phyloP scores from a whole-genome alignment of 306 rosid species.

The Oxytropis ochrocephala region DNA sequence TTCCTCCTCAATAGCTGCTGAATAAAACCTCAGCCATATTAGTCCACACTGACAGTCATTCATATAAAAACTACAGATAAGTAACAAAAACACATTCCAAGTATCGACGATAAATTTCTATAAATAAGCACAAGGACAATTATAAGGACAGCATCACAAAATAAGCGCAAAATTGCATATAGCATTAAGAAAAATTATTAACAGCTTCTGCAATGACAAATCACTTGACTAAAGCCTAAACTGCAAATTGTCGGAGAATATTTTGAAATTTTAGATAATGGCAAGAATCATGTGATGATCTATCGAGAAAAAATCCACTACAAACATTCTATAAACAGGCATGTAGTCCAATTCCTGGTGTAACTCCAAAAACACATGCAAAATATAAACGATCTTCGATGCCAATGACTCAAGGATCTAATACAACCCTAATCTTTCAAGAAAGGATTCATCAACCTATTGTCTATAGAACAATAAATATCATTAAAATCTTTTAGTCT shows the following conservation, averaged over 20 bases:
- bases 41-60: conserved; percentile 30
- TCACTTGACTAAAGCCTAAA: background rate
- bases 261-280: background rate
- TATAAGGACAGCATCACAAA: background rate
- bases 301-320: background rate
- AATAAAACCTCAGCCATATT: conserved; percentile 81
- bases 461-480: background rate
- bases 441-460: background rate
- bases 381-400: background rate
- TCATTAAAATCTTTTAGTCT: background rate
- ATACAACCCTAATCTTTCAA: background rate
- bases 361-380: background rate
- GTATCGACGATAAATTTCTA: background rate
- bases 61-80: background rate
- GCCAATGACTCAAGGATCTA: background rate
- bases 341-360: too few relatives aligned
- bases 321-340: too few relatives aligned
- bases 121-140: background rate
- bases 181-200: background rate
- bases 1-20: conserved; percentile 69
- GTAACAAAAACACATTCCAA: background rate
- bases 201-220: background rate
- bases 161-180: background rate
- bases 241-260: background rate
- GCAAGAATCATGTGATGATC: background rate